A percentile compares a stretch with the other conserved stretches of the same genome.
phyloP scores from a whole-genome alignment of 1,284 basidiomycete species.

The Amylostereum areolatum region DNA sequence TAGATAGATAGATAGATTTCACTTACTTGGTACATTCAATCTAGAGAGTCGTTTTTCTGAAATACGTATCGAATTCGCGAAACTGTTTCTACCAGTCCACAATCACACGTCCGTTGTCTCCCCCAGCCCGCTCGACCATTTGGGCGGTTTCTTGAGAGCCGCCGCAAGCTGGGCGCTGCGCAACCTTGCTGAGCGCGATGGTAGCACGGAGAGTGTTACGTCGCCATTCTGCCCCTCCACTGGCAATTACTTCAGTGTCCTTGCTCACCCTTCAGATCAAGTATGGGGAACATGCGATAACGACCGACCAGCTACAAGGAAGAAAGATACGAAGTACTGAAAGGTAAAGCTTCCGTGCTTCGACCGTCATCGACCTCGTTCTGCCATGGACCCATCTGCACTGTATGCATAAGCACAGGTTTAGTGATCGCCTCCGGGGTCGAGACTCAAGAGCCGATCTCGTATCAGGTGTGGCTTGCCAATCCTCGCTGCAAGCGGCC shows the following conservation, averaged over 20 bases:
- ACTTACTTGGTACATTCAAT: no score
- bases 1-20: no score
- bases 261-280: conserved; percentile 85
- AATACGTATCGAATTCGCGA: no score
- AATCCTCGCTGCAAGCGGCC: conserved; percentile 91
- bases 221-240: conserved; percentile 89
- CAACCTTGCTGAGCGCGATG: conserved; percentile 75
- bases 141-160: conserved; percentile 52
- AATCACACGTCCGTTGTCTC: no score
- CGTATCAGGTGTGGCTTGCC: conserved; percentile 90
- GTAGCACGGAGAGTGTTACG: conserved; percentile 82
- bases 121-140: no score
- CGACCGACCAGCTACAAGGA: conserved; percentile 79
- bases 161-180: conserved; percentile 66
- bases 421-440: conserved; percentile 84
- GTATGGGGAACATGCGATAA: conserved; percentile 70
- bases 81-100: no score
- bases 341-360: conserved; percentile 71
- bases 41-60: no score
- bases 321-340: conserved; percentile 10
- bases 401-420: conserved; percentile 80
- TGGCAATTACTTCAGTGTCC: conserved; percentile 97
- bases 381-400: conserved; percentile 98
- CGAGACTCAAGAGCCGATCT: conserved; percentile 71
- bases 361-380: conserved; percentile 91